Conservation (phyloP, 2,329 filamentous ascomycete genomes). For the Hysterium pulicare region DNA sequence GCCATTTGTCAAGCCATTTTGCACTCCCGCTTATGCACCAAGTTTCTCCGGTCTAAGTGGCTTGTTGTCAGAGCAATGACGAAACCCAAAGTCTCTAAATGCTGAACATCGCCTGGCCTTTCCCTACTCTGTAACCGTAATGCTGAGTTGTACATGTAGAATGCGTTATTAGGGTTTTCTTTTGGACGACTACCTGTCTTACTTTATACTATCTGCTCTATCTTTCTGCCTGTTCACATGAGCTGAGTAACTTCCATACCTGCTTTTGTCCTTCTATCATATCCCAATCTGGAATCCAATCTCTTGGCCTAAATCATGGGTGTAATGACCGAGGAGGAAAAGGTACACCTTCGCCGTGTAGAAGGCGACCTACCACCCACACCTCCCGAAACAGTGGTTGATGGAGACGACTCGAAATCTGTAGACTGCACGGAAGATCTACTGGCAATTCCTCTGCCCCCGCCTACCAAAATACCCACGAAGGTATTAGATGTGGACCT, state of each 20-base stretch:
- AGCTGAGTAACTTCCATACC: neutral
- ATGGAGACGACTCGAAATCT: constrained; percentile 23
- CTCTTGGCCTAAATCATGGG: constrained; percentile 6
- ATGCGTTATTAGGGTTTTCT: neutral
- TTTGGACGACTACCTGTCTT: neutral
- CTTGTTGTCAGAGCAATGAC: constrained; percentile 18
- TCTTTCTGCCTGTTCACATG: neutral
- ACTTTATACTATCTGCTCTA: neutral
- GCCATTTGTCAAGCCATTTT: constrained; percentile 1
- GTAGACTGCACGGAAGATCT: constrained; percentile 9
- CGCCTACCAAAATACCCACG: constrained; percentile 55
- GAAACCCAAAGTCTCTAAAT: constrained; percentile 7
- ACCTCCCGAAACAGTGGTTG: constrained; percentile 34
- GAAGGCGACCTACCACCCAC: constrained; percentile 30
- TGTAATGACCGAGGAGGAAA: constrained; percentile 17
- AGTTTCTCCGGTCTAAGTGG: constrained; percentile 12
- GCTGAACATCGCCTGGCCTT: constrained; percentile 1
- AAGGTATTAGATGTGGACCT: constrained; percentile 70
- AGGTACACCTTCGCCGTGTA: constrained; percentile 14
- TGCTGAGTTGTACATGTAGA: constrained; percentile 3
- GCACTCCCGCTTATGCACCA: constrained; percentile 5
- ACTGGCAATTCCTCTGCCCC: constrained; percentile 63
- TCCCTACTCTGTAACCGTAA: constrained; percentile 7
- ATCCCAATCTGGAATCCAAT: neutral
- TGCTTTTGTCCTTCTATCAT: neutral